Base-by-base conservation (phyloP, 805 yeast species). In the Suhomyces kilbournensis region DNA sequence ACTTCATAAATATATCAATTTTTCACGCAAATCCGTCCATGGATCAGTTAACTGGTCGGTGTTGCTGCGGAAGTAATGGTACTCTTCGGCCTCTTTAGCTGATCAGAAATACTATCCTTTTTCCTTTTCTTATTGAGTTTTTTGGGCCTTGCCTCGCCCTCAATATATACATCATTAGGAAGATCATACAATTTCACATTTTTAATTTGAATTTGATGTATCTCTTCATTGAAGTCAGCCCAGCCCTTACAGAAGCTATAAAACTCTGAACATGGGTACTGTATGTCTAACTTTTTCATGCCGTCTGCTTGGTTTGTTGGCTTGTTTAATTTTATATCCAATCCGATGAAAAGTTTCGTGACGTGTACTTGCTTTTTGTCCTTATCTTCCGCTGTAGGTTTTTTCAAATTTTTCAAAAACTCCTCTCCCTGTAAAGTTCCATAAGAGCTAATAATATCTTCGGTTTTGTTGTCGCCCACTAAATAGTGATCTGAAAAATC, bases 211-310 rank as follows among this genome's bases (percentile, higher is more conserved):
- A 93, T 75, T 22, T 83, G 74, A 61, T 84, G 77, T 8, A 77
- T 68, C 44, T 82, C 80, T 49, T 82, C 86, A 58, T 86, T 81
- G 61, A 82, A 94, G 77, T 76, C 19, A 77, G 76, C 83, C 28
- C 93, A 89, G 32, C 82, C 78, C 57, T 89, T 84, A 69, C 97
- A 90, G 7, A 90, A 70, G 43, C 80, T 84, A 71, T 81, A 90
- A 67, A 93, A 94, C 55, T 94, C 98, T 19, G 89, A 80, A 65
- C 98, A 92, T 17, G 97, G 97, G 56, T 84, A 81, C 61, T 88
- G 96, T 52, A 93, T 86, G 66, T 91, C 97, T 59, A 92, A 78
- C 60, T 84, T 81, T 72, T 82, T 80, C 47, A 76, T 81, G 34
- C 79, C 79, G 28, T 26, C 28, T 26, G 28, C 8, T 26, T 26